A percentile compares a stretch with the other conserved stretches of the same genome.
These are phyloP conservation scores for Neoboletus brunneissimus DNA, from an alignment of 768 basidiomycete genomes.

Conservation along the genomic window DNA sequence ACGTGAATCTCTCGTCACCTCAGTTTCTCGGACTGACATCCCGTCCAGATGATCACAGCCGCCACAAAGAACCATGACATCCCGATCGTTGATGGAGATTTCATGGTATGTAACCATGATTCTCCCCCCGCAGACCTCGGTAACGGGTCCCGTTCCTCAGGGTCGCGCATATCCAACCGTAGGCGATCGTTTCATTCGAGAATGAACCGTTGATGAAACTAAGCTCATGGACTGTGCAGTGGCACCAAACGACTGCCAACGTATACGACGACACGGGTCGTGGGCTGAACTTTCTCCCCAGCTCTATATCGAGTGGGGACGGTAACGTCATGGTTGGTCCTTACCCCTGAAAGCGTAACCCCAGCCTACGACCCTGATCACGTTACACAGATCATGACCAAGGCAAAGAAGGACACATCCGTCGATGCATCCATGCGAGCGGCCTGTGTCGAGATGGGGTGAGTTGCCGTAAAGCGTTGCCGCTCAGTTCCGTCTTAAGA, in stretches of 20 bases:
- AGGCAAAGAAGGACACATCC: constrained; percentile 41
- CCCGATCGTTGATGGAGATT: constrained; percentile 44
- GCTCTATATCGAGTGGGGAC: constrained; percentile 36
- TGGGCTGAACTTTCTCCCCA: constrained; percentile 32
- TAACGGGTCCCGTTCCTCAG: constrained; percentile 15
- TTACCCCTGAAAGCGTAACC: background rate
- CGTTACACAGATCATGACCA: constrained; percentile 37
- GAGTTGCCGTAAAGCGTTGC: background rate
- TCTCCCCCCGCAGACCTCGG: background rate
- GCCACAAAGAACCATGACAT: constrained; percentile 36
- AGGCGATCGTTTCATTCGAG: constrained; percentile 15
- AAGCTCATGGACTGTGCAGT: constrained; percentile 12
- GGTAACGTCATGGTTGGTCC: constrained; percentile 34
- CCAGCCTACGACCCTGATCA: constrained; percentile 11
- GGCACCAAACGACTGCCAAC: constrained; percentile 32
- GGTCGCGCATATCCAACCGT: constrained; percentile 38
- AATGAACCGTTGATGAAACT: constrained; percentile 5
- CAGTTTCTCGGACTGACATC: constrained; percentile 8
- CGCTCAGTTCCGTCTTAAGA: background rate
- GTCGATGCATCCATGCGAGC: constrained; percentile 46
- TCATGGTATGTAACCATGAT: constrained; percentile 34
- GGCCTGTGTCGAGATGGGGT: constrained; percentile 52
- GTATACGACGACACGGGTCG: constrained; percentile 29
- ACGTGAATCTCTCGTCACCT: constrained; percentile 24
- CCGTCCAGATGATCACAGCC: constrained; percentile 34